phyloP scores from a whole-genome alignment of 495 filamentous ascomycete species.

The Penicillium parvum region DNA sequence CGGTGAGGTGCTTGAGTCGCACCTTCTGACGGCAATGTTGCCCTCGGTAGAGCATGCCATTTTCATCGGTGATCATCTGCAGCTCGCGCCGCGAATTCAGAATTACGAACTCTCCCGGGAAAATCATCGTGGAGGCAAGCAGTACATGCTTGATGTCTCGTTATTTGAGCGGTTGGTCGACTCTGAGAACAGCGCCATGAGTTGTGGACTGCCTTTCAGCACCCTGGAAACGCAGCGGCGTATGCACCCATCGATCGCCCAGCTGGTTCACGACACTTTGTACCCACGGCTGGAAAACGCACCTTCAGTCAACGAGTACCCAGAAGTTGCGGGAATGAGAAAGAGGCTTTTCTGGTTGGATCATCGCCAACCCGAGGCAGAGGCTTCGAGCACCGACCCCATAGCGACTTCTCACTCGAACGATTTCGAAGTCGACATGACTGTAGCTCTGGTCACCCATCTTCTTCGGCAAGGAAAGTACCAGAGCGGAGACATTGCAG shows the following conservation, averaged over 20 bases:
- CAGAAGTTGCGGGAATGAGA: slow-evolving; percentile 58
- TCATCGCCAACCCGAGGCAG: slow-evolving; percentile 54
- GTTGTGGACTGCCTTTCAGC: slow-evolving; percentile 42
- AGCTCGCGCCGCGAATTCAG: slow-evolving; percentile 57
- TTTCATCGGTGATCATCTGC: slow-evolving; percentile 65
- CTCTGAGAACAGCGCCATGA: slow-evolving; percentile 9
- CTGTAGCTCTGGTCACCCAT: slow-evolving; percentile 60
- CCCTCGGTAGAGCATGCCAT: slow-evolving; percentile 63
- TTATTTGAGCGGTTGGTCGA: slow-evolving; percentile 11
- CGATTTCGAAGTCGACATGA: slow-evolving; percentile 61
- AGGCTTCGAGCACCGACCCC: slow-evolving; percentile 16
- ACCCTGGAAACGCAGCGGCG: slow-evolving; percentile 60
- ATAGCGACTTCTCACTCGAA: slow-evolving; percentile 60
- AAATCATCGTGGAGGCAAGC: slow-evolving; percentile 1
- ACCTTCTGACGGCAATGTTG: slow-evolving; percentile 58
- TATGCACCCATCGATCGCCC: slow-evolving; percentile 67
- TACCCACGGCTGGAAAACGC: slow-evolving; percentile 63
- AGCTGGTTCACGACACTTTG: slow-evolving; percentile 53
- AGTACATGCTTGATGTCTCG: slow-evolving; percentile 7
- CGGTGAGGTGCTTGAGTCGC: slow-evolving; percentile 64
- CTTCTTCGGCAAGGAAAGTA: slow-evolving; percentile 69
- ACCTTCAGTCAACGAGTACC: slow-evolving; percentile 41
- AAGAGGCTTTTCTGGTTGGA: slow-evolving; percentile 68
- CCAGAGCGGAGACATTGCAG: slow-evolving; percentile 63
- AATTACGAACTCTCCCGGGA: slow-evolving; percentile 48